These are phyloP conservation scores for Gracilaria caudata DNA, from an alignment of 23 red algal genomes.

Conservation along the genomic window DNA sequence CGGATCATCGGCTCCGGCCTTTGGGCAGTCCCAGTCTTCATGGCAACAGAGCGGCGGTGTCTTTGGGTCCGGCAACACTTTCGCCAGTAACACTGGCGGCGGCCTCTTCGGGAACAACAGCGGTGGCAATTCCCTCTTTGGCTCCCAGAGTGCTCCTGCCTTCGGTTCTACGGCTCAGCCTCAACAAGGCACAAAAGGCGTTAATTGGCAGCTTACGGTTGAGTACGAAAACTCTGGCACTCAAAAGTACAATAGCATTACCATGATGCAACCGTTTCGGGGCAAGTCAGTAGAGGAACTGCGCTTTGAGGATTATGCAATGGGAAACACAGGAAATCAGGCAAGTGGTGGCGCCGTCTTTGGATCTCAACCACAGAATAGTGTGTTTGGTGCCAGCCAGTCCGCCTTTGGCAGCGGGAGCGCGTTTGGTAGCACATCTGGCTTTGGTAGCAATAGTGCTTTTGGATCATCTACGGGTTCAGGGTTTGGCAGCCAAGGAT, in stretches of 20 bases:
- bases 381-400: constrained; percentile 49
- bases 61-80: constrained; percentile 12
- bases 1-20: constrained; percentile 27
- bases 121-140: constrained; percentile 35
- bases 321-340: constrained; percentile 56
- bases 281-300: constrained; percentile 71
- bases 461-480: constrained; percentile 12
- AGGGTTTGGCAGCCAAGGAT: constrained; percentile 30
- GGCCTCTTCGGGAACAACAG: constrained; percentile 27
- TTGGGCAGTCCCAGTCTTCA: constrained; percentile 59
- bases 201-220: constrained; percentile 48
- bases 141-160: neutral
- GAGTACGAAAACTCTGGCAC: constrained; percentile 44
- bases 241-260: constrained; percentile 61
- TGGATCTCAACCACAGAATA: constrained; percentile 20
- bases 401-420: constrained; percentile 32
- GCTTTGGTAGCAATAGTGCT: constrained; percentile 31
- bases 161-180: constrained; percentile 31
- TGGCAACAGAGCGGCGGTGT: constrained; percentile 14
- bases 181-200: constrained; percentile 32
- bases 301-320: constrained; percentile 70
- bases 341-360: constrained; percentile 32
- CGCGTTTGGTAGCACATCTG: constrained; percentile 49
- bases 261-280: constrained; percentile 72
- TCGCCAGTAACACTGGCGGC: constrained; percentile 3